These are phyloP conservation scores for Dendrostoma leiphaemia DNA, from an alignment of 2,329 filamentous ascomycete genomes.

Conservation along the genomic window DNA sequence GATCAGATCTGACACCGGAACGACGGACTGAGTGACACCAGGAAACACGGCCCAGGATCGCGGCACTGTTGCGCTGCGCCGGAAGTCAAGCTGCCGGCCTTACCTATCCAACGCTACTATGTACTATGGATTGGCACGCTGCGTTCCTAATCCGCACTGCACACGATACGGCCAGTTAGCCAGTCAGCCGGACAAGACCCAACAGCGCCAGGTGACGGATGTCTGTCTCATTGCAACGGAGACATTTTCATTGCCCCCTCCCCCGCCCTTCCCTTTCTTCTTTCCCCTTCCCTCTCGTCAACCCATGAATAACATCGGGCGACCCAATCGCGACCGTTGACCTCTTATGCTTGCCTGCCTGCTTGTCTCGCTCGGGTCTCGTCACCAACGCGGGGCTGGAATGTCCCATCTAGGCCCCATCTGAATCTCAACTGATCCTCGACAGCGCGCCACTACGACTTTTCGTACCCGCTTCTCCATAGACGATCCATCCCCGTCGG, in stretches of 20 bases:
- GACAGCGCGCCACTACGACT: not conserved
- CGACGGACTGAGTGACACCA: not conserved
- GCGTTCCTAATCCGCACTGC: conserved; percentile 4
- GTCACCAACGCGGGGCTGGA: conserved; percentile 1
- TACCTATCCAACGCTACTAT: not conserved
- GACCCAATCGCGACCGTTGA: not conserved
- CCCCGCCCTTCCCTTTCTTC: too few relatives aligned
- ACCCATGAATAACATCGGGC: not conserved
- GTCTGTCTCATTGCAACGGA: not conserved
- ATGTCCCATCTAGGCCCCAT: conserved; percentile 1
- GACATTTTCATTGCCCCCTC: too few relatives aligned
- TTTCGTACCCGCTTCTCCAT: not conserved
- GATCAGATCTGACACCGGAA: not conserved
- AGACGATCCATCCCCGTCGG: not conserved
- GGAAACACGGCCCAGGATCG: conserved; percentile 3
- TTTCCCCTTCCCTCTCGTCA: too few relatives aligned
- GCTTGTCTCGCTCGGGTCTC: not conserved
- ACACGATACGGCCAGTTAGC: too few relatives aligned
- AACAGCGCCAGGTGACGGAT: not conserved
- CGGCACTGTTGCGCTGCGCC: not conserved
- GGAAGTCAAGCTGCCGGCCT: too few relatives aligned
- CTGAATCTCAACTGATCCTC: conserved; percentile 2
- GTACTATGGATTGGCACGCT: not conserved
- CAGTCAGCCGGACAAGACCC: not conserved
- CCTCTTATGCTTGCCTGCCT: not conserved